Evolutionary conservation across 768 basidiomycete species (phyloP).

Genomic region (Coprinopsis cinerea): DNA sequence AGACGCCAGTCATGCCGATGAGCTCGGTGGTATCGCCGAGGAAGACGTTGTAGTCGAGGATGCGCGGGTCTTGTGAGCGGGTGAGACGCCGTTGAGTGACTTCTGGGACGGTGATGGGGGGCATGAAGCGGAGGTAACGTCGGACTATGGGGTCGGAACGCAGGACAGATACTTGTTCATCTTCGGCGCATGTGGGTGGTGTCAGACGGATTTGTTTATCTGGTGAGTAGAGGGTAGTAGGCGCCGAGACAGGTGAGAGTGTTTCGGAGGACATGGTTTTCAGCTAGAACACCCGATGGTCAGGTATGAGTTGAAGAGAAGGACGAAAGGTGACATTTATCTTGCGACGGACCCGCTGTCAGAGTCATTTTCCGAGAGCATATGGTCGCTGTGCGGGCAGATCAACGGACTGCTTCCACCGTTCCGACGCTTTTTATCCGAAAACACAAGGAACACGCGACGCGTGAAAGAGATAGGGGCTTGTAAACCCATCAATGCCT

Average conservation of each 20-base stretch:
- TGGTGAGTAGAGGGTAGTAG: conserved; percentile 22
- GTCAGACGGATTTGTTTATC: conserved; percentile 28
- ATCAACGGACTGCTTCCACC: no score
- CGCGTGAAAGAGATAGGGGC: no score
- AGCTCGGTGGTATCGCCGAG: conserved; percentile 22
- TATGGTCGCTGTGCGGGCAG: no score
- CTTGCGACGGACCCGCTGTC: no score
- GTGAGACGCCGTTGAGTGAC: conserved; percentile 25
- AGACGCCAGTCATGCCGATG: conserved; percentile 31
- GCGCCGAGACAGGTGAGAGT: background rate
- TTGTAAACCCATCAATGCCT: no score
- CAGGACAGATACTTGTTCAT: conserved; percentile 26
- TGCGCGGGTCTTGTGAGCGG: conserved; percentile 24
- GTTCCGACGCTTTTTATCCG: no score
- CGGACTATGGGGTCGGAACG: conserved; percentile 33
- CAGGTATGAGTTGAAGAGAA: no score
- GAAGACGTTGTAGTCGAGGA: conserved; percentile 33
- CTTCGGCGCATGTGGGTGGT: conserved; percentile 28
- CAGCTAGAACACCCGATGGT: no score
- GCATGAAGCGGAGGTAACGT: conserved; percentile 33
- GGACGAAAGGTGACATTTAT: no score
- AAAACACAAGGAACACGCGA: no score
- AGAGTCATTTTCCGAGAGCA: no score
- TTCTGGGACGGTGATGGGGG: conserved; percentile 28
- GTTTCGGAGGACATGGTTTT: no score